Base-by-base conservation (phyloP, 768 basidiomycete species). In the Paxillus involutus region DNA sequence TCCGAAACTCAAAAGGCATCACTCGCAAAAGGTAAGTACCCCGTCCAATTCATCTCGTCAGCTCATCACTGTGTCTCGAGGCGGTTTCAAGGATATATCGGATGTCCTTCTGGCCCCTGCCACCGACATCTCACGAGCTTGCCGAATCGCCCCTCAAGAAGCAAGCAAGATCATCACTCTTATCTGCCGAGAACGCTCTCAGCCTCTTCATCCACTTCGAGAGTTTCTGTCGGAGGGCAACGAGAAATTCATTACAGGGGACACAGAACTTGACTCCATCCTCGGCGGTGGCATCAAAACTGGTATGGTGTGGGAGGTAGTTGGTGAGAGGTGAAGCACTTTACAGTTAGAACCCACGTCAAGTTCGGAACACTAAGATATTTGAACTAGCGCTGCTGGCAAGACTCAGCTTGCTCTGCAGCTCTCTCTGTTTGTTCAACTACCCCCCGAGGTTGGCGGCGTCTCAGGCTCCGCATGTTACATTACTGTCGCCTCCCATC, bases 341-440 rank as follows among this genome's bases (percentile, higher is more conserved):
- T 47, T 11, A 33, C 56, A 24, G 12, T 45, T 37, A 37, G 21
- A 19, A 47, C n/a, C 53, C 41, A 37, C 41, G 21, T 21, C 49
- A 17, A 17, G 47, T 51, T 40, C 29, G 8, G 19, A 37, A 45
- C 32, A 17, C 47, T 65, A 40, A 63, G 35, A 30, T 16, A 11
- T 33, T 49, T 44, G 39, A 32, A 39, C 14, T 66, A 99, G 97
- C 66, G 88, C 94, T 21, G 85, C 96, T 26, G 97, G 97, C 37
- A 99, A 99, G 73, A 94, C 94, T 1, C 94, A 98, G 62, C 71
- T 98, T 5, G 90, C 89, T 4, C 76, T 99, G 13, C 94, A 95
- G 59, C 79, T 93, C 17, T 83, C 91, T 4, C 74, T 96, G 30
- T 76, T 81, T 19, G 88, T 90, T 1, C 95, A 98, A 66, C 76